phyloP scores from a whole-genome alignment of 2,329 filamentous ascomycete genomes.

The Aspergillus novoparasiticus region DNA sequence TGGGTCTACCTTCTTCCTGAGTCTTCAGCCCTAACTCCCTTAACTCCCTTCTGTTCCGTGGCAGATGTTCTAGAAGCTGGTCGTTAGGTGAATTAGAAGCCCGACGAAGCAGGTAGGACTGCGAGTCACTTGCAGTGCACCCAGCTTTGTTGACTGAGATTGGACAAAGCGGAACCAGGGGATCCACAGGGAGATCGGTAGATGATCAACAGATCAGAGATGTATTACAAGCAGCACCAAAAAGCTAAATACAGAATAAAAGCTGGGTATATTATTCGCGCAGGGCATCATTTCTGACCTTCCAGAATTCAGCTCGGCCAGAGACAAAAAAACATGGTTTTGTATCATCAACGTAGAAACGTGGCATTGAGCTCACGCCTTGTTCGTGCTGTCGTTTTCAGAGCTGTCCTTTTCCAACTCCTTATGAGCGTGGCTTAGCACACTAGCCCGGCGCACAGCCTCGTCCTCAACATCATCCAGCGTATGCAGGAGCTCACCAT shows the following conservation, averaged over 20 bases:
- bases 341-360: background rate
- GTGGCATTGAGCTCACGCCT: constrained; percentile 1
- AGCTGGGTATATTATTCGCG: constrained; percentile 2
- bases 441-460: constrained; percentile 36
- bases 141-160: background rate
- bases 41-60: background rate
- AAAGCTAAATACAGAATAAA: background rate
- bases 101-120: background rate
- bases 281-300: background rate
- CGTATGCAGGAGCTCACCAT: constrained; percentile 58
- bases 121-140: background rate
- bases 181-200: too few relatives aligned
- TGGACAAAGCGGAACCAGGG: background rate
- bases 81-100: background rate
- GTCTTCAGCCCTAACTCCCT: background rate
- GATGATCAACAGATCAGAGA: background rate
- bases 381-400: constrained; percentile 19
- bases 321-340: background rate
- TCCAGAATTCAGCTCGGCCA: background rate
- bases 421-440: constrained; percentile 24
- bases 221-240: background rate
- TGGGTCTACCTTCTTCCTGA: background rate
- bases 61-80: background rate
- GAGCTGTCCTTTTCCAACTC: constrained; percentile 19
- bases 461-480: constrained; percentile 52